These are phyloP conservation scores for Begonia masoniana DNA, from an alignment of 306 rosid species.

Conservation along the genomic window DNA sequence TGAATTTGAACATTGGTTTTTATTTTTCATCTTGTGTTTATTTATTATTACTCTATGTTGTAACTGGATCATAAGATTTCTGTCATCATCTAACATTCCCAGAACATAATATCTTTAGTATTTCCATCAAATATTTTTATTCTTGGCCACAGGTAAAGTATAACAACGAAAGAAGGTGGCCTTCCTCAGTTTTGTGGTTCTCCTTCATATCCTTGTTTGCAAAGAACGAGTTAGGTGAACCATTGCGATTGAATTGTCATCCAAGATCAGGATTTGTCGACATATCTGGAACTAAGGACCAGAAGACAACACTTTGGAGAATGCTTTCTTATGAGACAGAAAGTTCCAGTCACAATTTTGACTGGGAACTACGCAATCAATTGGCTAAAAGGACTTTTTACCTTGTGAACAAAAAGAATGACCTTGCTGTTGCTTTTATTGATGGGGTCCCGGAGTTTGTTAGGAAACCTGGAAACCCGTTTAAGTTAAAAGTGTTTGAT, in stretches of 20 bases:
- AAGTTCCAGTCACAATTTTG: slow-evolving; percentile 32
- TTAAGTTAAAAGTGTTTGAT: slow-evolving; percentile 69
- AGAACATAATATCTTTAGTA: too few relatives aligned
- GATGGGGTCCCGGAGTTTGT: slow-evolving; percentile 79
- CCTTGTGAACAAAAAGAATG: slow-evolving; percentile 70
- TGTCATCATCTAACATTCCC: too few relatives aligned
- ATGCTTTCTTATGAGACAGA: slow-evolving; percentile 29
- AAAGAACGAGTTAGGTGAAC: slow-evolving; percentile 54
- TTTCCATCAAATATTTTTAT: neutral
- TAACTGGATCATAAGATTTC: too few relatives aligned
- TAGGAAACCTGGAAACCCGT: slow-evolving; percentile 77
- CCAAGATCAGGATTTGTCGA: slow-evolving; percentile 74
- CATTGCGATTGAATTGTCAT: slow-evolving; percentile 56
- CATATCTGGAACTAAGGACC: slow-evolving; percentile 47
- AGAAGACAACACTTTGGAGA: slow-evolving; percentile 55
- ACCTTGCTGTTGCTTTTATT: slow-evolving; percentile 66
- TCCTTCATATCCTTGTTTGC: slow-evolving; percentile 76
- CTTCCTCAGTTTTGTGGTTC: slow-evolving; percentile 59
- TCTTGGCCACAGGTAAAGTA: slow-evolving; percentile 44
- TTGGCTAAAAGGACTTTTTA: slow-evolving; percentile 39
- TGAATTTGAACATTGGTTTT: too few relatives aligned
- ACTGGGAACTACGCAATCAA: slow-evolving; percentile 55
- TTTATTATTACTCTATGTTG: too few relatives aligned
- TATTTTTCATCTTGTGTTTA: too few relatives aligned
- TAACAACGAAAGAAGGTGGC: slow-evolving; percentile 43